Evolutionary conservation across 177 flowering plant genomes (phyloP).

Genomic region (Vitis hybrid): DNA sequence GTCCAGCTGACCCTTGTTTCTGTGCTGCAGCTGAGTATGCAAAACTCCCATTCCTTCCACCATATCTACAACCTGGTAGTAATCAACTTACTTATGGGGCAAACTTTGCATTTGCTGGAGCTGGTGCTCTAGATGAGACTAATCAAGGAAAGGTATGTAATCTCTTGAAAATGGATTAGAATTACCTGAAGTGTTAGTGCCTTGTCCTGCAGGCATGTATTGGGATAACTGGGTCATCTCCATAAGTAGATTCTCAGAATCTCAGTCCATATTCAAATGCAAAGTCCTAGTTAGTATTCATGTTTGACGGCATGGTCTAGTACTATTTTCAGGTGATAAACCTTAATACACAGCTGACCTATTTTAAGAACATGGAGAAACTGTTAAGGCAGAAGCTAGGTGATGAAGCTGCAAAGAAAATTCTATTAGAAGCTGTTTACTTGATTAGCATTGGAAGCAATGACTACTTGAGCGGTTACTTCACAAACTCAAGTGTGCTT

Average conservation of each 20-base stretch:
- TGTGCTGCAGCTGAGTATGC: conserved; percentile 23
- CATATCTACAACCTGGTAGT: conserved; percentile 19
- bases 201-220: too few species aligned
- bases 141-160: conserved; percentile 11
- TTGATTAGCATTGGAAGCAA: conserved; percentile 36
- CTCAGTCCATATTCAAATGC: too few species aligned
- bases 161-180: not conserved
- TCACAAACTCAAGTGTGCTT: conserved; percentile 8
- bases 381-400: conserved; percentile 24
- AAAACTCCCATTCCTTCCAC: conserved; percentile 24
- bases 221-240: too few species aligned
- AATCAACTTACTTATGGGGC: conserved; percentile 16
- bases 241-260: too few species aligned
- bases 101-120: conserved; percentile 30
- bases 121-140: conserved; percentile 25
- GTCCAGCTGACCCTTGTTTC: too few species aligned
- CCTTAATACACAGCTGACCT: conserved; percentile 23
- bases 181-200: too few species aligned
- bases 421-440: conserved; percentile 28
- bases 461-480: conserved; percentile 18
- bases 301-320: too few species aligned
- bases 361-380: conserved; percentile 22
- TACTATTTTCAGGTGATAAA: conserved; percentile 24
- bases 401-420: conserved; percentile 12
- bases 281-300: too few species aligned